Conservation (phyloP, 345 rosid genomes). For the Eucalyptus marginata region DNA sequence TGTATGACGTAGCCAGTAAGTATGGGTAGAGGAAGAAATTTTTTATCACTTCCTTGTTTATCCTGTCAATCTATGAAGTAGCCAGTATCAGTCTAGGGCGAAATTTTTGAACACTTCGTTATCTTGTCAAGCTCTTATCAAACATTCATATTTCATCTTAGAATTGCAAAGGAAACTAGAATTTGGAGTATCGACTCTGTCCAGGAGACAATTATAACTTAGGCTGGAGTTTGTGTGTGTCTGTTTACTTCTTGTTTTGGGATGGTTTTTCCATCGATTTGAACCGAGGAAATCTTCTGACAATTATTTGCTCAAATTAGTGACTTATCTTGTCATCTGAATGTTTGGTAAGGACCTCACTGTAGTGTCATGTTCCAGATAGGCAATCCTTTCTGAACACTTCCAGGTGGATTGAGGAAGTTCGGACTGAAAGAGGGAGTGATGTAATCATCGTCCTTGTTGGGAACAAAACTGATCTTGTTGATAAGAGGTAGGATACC, state of each 20-base stretch:
- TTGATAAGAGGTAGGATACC: constrained; percentile 47
- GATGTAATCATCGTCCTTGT: constrained; percentile 88
- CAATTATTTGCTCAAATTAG: neutral
- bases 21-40: neutral
- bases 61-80: neutral
- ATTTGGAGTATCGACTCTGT: neutral
- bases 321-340: neutral
- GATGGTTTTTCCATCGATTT: neutral
- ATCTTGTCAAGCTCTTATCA: neutral
- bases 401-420: constrained; percentile 92
- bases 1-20: constrained; percentile 91
- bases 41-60: neutral
- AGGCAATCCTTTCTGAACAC: constrained; percentile 87
- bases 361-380: constrained; percentile 25
- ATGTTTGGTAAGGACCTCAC: neutral
- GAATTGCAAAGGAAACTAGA: neutral
- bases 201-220: neutral
- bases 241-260: neutral
- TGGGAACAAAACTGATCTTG: constrained; percentile 91
- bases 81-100: neutral
- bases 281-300: neutral
- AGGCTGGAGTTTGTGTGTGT: neutral
- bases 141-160: neutral
- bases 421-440: constrained; percentile 73
- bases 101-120: neutral